These are phyloP conservation scores for Rhodosporidiobolus odoratus DNA, from an alignment of 768 basidiomycete genomes.

Conservation along the genomic window DNA sequence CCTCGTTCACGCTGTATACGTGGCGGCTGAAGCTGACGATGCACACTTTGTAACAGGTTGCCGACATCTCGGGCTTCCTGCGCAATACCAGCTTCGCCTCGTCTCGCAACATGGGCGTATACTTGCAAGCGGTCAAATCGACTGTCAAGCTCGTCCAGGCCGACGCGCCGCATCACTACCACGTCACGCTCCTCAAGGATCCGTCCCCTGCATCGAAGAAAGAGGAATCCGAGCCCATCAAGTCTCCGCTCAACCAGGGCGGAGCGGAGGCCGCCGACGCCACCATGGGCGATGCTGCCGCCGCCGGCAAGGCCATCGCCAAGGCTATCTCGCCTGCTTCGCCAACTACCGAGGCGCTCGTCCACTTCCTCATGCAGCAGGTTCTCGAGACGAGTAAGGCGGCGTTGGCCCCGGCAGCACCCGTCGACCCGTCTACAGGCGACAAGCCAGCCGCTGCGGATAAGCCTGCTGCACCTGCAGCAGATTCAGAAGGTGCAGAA, in stretches of 20 bases:
- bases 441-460: not conserved
- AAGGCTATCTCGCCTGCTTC: slow-evolving; percentile 45
- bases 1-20: not conserved
- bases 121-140: slow-evolving; percentile 66
- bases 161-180: slow-evolving; percentile 50
- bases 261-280: not conserved
- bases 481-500: not conserved
- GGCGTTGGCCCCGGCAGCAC: slow-evolving; percentile 42
- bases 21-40: not conserved
- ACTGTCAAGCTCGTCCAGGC: slow-evolving; percentile 69
- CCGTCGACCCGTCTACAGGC: not conserved
- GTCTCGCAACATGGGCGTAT: slow-evolving; percentile 68
- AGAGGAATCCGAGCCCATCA: slow-evolving; percentile 16
- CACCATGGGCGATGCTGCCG: slow-evolving; percentile 12
- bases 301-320: slow-evolving; percentile 13
- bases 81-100: slow-evolving; percentile 72
- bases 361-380: slow-evolving; percentile 67
- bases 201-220: slow-evolving; percentile 7
- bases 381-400: slow-evolving; percentile 59
- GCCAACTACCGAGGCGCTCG: slow-evolving; percentile 42
- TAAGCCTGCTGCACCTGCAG: not conserved
- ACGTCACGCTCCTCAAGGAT: slow-evolving; percentile 59
- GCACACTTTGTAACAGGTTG: slow-evolving; percentile 44
- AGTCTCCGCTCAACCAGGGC: slow-evolving; percentile 26
- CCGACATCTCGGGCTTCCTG: slow-evolving; percentile 68